Percentiles rank a stretch among this genome's conserved stretches.
Conservation (phyloP, 106 monocot species). For the Hemerocallis citrina region DNA sequence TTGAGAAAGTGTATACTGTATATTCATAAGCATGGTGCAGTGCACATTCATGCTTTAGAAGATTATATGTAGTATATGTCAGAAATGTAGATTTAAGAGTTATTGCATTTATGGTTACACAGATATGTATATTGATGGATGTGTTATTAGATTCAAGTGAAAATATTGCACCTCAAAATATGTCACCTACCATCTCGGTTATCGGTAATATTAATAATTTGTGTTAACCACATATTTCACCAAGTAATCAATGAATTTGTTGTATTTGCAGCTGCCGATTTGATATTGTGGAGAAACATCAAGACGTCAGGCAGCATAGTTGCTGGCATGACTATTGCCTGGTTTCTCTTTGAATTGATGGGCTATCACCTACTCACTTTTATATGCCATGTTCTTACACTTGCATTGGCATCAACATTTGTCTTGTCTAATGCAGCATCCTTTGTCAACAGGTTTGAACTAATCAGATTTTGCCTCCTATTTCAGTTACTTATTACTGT, state of each 20-base stretch:
- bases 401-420: slow-evolving; percentile 36
- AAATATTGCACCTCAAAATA: background rate
- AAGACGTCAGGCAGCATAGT: slow-evolving; percentile 46
- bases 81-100: too few species aligned
- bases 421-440: slow-evolving; percentile 54
- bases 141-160: background rate
- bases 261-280: slow-evolving; percentile 50
- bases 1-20: background rate
- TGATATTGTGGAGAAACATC: slow-evolving; percentile 68
- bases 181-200: background rate
- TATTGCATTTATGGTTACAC: too few species aligned
- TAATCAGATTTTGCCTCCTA: background rate
- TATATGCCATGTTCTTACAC: slow-evolving; percentile 55
- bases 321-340: slow-evolving; percentile 45
- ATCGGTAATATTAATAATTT: background rate
- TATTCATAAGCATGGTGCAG: too few species aligned
- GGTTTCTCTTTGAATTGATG: slow-evolving; percentile 74
- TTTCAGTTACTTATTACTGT: too few species aligned
- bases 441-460: slow-evolving; percentile 47
- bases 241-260: background rate
- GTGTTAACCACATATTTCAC: background rate
- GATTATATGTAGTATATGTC: too few species aligned
- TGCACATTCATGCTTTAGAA: too few species aligned
- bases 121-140: too few species aligned
- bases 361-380: slow-evolving; percentile 60